A percentile compares a stretch with the other conserved stretches of the same genome.
Evolutionary conservation across 164 flowering plant genomes (phyloP).

Genomic region (grape (Vitis vinifera)): DNA sequence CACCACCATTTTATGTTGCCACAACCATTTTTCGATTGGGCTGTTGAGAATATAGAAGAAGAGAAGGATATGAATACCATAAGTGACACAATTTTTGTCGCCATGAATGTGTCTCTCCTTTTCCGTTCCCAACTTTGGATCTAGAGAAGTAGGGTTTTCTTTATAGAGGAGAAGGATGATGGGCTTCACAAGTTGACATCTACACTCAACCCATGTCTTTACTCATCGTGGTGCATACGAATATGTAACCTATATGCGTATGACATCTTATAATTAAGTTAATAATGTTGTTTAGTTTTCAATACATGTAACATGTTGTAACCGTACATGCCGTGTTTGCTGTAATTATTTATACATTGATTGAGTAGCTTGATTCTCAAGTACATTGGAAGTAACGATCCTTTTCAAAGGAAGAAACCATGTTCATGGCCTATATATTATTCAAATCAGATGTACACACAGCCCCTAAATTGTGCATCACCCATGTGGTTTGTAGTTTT

Average conservation of each 20-base stretch:
- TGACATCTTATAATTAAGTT: too few species aligned
- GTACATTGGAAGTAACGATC: constrained; percentile 4
- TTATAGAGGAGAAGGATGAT: not conserved
- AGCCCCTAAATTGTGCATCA: too few species aligned
- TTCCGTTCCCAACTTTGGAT: not conserved
- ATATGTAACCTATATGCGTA: too few species aligned
- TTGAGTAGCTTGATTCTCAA: not conserved
- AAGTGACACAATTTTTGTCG: constrained; percentile 1
- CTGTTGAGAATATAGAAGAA: constrained; percentile 11
- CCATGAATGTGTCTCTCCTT: constrained; percentile 6
- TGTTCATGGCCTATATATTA: too few species aligned
- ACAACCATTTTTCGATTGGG: not conserved
- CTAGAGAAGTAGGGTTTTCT: not conserved
- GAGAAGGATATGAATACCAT: constrained; percentile 4
- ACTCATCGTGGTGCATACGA: not conserved
- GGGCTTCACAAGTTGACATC: not conserved
- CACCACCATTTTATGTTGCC: constrained; percentile 42
- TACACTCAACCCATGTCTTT: not conserved
- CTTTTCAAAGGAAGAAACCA: constrained; percentile 8
- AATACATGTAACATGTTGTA: too few species aligned
- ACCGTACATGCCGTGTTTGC: too few species aligned
- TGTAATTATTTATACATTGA: too few species aligned
- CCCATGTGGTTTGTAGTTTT: constrained; percentile 14
- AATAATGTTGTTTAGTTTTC: too few species aligned
- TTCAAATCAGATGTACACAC: too few species aligned